These are phyloP conservation scores for Saccharomyces eubayanus DNA, from an alignment of 805 yeast species.

Conservation along the genomic window DNA sequence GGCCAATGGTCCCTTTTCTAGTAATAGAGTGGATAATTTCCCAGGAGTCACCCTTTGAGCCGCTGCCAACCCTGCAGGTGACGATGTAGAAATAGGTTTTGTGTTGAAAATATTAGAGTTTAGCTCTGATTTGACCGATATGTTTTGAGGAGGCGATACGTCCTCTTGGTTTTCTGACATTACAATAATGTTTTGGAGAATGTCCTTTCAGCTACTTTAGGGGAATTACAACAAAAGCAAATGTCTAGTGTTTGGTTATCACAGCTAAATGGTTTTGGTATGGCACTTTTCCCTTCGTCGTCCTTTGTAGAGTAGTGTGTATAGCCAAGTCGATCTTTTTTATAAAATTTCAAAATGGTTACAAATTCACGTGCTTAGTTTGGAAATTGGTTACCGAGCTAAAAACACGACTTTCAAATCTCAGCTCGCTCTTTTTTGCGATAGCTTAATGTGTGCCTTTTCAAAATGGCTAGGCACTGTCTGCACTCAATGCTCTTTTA, in stretches of 20 bases:
- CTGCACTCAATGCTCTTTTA: neutral
- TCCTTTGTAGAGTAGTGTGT: neutral
- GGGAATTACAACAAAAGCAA: neutral
- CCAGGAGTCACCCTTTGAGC: constrained; percentile 79
- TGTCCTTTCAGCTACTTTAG: neutral
- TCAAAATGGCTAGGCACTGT: neutral
- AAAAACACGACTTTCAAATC: neutral
- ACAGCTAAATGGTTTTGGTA: neutral
- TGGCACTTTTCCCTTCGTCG: neutral
- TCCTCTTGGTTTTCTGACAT: neutral
- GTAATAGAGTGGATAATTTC: constrained; percentile 58
- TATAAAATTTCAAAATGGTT: neutral
- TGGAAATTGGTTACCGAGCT: neutral
- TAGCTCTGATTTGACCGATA: neutral
- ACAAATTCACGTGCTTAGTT: neutral
- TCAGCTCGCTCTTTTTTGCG: neutral
- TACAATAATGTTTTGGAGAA: neutral
- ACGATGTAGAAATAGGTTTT: constrained; percentile 53
- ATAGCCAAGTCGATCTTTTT: neutral
- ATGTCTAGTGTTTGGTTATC: neutral
- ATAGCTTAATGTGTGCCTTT: neutral
- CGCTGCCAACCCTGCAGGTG: constrained; percentile 82
- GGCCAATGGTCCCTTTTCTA: constrained; percentile 77
- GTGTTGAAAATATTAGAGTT: neutral
- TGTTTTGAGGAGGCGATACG: neutral